Evolutionary conservation across 1,284 basidiomycete species (phyloP).

Genomic region (Lignosus rhinocerotis): DNA sequence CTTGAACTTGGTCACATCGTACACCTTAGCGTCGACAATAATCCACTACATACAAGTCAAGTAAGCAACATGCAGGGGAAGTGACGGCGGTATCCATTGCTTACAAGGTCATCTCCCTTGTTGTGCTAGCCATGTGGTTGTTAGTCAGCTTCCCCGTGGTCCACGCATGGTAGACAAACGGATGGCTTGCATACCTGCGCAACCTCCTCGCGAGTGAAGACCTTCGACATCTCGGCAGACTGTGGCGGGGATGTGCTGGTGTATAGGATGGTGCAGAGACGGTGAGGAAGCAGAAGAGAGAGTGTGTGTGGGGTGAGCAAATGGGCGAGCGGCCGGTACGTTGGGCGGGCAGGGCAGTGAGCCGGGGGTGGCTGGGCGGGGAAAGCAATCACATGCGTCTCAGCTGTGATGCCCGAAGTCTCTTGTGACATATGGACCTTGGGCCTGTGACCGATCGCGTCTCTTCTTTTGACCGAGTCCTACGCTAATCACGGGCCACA

Average conservation of each 20-base stretch:
- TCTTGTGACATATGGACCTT: constrained; percentile 1
- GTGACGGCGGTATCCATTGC: constrained; percentile 11
- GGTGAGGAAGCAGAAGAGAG: not conserved
- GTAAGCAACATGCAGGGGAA: not conserved
- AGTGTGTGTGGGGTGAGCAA: constrained; percentile 11
- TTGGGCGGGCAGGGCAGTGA: constrained; percentile 1
- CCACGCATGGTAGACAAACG: not conserved
- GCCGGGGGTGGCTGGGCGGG: constrained; percentile 3
- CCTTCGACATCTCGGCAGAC: constrained; percentile 38
- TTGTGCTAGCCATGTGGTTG: constrained; percentile 49
- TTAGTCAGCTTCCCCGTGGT: not conserved
- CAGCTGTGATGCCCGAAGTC: constrained; percentile 16
- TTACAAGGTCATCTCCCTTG: constrained; percentile 58
- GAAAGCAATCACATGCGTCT: constrained; percentile 18
- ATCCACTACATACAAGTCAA: constrained; percentile 60
- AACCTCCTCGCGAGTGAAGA: constrained; percentile 55
- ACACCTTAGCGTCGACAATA: constrained; percentile 82
- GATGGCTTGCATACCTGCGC: constrained; percentile 42
- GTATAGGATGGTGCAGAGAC: not conserved
- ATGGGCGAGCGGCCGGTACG: constrained; percentile 7
- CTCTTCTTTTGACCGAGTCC: not conserved
- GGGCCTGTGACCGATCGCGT: constrained; percentile 18
- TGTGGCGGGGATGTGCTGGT: not conserved
- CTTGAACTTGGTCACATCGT: constrained; percentile 78
- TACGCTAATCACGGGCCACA: constrained; percentile 4